Base-by-base conservation (phyloP, 495 filamentous ascomycete genomes). In the Neurospora tetrasperma region DNA sequence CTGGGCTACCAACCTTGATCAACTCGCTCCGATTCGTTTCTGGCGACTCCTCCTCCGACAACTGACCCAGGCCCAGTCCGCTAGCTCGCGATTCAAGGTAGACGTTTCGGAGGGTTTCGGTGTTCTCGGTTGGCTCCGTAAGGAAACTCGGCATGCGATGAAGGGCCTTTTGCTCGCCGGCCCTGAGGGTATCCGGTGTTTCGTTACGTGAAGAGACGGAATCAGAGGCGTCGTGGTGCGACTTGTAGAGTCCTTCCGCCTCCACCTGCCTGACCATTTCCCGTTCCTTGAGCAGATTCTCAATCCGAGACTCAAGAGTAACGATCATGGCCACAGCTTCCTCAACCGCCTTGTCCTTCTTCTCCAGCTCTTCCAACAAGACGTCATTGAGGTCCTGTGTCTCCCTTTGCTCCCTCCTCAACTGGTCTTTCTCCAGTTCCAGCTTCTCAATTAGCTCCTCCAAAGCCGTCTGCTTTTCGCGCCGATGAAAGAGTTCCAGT, bases 261-360 rank as follows among this genome's bases (percentile, higher is more conserved):
- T 82, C 83, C 10, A 84, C 74, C 43, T 78, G 78, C 62, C 79
- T 77, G 9, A 81, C 80, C 82, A 85, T 83, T 31, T 83, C 79
- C 38, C 80, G 78, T 71, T 85, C 84, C 46, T 72, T 74, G 0
- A 82, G 44, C 73, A 93, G 79, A 70, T 88, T 82, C 40, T 91
- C 87, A 4, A 92, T 81, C 76, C 88, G 89, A 0, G 88, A 85
- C 80, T 98, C 93, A 40, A 95, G 80, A 54, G 86, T 84, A 69
- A 91, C 89, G 70, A 98, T 97, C 77, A 96, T 85, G 12, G 88
- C 86, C 9, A 95, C 91, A 3, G 94, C 94, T 78, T 97, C 93
- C 68, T 90, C 89, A 3, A 97, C 83, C 1, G 92, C 94, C 66
- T 89, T 87, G 79, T 96, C 91, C 40, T 91, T 85, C 76, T 91